phyloP scores from a whole-genome alignment of 495 filamentous ascomycete species.

The Aspergillus mulundensis region DNA sequence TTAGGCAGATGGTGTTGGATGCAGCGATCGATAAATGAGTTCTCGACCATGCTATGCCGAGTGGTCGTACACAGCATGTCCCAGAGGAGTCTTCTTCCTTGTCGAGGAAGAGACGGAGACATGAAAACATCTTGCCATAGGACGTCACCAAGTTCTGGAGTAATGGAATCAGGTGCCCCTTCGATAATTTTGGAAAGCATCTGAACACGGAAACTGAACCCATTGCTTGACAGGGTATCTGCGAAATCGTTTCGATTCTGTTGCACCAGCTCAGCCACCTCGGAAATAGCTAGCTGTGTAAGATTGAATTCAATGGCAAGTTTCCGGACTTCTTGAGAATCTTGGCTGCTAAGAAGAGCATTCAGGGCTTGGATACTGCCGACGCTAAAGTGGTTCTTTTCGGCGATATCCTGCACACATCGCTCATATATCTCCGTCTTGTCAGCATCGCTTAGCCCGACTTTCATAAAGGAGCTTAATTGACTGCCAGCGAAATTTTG shows the following conservation, averaged over 20 bases:
- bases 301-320: slow-evolving; percentile 53
- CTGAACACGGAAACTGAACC: slow-evolving; percentile 49
- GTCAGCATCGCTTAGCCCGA: slow-evolving; percentile 46
- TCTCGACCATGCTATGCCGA: slow-evolving; percentile 41
- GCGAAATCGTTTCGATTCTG: slow-evolving; percentile 33
- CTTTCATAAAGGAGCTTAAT: slow-evolving; percentile 47
- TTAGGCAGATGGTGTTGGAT: slow-evolving; percentile 61
- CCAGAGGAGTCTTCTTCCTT: slow-evolving; percentile 62
- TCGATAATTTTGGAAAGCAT: slow-evolving; percentile 56
- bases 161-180: slow-evolving; percentile 56
- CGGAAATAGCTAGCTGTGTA: slow-evolving; percentile 46
- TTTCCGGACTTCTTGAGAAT: slow-evolving; percentile 45
- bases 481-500: slow-evolving; percentile 58
- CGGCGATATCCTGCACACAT: slow-evolving; percentile 56
- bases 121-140: slow-evolving; percentile 70
- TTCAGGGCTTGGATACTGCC: slow-evolving; percentile 72
- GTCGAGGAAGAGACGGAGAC: slow-evolving; percentile 47
- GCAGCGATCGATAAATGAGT: slow-evolving; percentile 63
- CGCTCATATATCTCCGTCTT: slow-evolving; percentile 52
- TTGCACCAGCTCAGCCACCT: slow-evolving; percentile 46
- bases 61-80: slow-evolving; percentile 54
- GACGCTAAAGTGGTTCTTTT: slow-evolving; percentile 49
- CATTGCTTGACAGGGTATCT: slow-evolving; percentile 33
- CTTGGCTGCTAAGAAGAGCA: slow-evolving; percentile 48
- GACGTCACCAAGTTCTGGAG: slow-evolving; percentile 52